Percentiles rank a stretch among this genome's conserved stretches.
Conservation (phyloP, 257 asterid genomes). For the Handroanthus guayacan region DNA sequence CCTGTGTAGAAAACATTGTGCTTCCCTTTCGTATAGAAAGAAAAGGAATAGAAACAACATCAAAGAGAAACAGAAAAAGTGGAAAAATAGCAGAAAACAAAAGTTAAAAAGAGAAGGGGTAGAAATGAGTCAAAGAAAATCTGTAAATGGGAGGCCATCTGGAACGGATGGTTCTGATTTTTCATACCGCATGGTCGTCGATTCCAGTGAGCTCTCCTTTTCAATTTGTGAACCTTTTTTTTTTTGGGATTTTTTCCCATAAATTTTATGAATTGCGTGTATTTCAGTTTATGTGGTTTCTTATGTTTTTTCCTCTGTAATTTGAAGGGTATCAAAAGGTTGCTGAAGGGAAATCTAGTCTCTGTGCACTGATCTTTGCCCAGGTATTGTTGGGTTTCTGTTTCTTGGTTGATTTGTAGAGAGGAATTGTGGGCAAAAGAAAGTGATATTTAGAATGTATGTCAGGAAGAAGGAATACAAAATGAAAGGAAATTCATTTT, state of each 20-base stretch:
- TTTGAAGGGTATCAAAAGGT: constrained; percentile 79
- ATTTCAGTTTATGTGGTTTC: not conserved
- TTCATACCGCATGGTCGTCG: constrained; percentile 96
- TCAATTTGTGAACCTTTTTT: not conserved
- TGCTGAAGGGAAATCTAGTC: constrained; percentile 71
- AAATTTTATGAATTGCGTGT: not conserved
- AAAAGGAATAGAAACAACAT: not conserved
- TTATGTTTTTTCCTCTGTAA: not conserved
- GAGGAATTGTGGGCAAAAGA: not conserved
- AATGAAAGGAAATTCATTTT: not conserved
- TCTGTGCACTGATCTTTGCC: constrained; percentile 55
- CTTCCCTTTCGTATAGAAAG: not conserved
- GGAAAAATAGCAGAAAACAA: not conserved
- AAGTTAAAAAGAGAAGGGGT: constrained; percentile 9
- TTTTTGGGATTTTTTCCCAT: not conserved
- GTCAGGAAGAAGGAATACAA: not conserved
- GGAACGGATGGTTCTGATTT: constrained; percentile 96
- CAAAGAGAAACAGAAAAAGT: not conserved
- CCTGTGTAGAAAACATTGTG: not conserved
- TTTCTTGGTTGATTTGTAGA: constrained; percentile 24
- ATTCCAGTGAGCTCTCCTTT: constrained; percentile 61
- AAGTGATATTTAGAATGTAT: not conserved
- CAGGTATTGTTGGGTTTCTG: constrained; percentile 57
- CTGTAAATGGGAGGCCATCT: constrained; percentile 77
- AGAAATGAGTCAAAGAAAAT: constrained; percentile 61